A percentile compares a stretch with the other conserved stretches of the same genome.
Conservation (phyloP, 805 yeast species). For the Tetrapisispora nanseiensis region DNA sequence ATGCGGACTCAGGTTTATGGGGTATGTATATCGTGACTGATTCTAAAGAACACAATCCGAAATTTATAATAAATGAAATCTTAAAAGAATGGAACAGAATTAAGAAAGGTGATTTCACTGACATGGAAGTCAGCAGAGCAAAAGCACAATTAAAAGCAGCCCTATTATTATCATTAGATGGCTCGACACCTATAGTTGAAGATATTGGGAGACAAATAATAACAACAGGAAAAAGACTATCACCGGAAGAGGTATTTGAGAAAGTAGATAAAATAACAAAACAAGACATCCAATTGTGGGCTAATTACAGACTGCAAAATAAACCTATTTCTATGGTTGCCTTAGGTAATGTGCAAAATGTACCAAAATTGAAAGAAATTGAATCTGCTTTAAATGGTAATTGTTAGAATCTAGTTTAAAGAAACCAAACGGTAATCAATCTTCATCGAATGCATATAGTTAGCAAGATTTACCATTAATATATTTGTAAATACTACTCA, state of each 20-base stretch:
- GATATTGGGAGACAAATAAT: slow-evolving; percentile 96
- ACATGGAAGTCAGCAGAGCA: slow-evolving; percentile 85
- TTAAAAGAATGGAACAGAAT: slow-evolving; percentile 84
- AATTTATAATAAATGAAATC: slow-evolving; percentile 62
- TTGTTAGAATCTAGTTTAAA: not conserved
- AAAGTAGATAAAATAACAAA: slow-evolving; percentile 70
- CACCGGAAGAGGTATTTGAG: slow-evolving; percentile 39
- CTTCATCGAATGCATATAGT: too few relatives aligned
- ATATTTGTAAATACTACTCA: too few relatives aligned
- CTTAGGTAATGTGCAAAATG: slow-evolving; percentile 64
- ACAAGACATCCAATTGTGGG: slow-evolving; percentile 80
- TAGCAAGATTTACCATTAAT: too few relatives aligned
- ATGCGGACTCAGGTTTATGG: slow-evolving; percentile 97
- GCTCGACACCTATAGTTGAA: slow-evolving; percentile 92
- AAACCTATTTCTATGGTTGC: slow-evolving; percentile 89
- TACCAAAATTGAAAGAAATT: slow-evolving; percentile 61
- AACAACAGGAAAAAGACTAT: slow-evolving; percentile 65
- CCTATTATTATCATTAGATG: slow-evolving; percentile 78
- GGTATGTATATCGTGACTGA: slow-evolving; percentile 90
- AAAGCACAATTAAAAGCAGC: slow-evolving; percentile 94
- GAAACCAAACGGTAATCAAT: too few relatives aligned
- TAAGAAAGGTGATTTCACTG: slow-evolving; percentile 64
- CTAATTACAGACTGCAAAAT: slow-evolving; percentile 64
- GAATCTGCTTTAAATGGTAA: slow-evolving; percentile 27
- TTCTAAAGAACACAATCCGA: slow-evolving; percentile 51